A percentile compares a stretch with the other conserved stretches of the same genome.
These are phyloP conservation scores for Lasiodiplodia theobromae DNA, from an alignment of 2,329 filamentous ascomycete genomes.

Conservation along the genomic window DNA sequence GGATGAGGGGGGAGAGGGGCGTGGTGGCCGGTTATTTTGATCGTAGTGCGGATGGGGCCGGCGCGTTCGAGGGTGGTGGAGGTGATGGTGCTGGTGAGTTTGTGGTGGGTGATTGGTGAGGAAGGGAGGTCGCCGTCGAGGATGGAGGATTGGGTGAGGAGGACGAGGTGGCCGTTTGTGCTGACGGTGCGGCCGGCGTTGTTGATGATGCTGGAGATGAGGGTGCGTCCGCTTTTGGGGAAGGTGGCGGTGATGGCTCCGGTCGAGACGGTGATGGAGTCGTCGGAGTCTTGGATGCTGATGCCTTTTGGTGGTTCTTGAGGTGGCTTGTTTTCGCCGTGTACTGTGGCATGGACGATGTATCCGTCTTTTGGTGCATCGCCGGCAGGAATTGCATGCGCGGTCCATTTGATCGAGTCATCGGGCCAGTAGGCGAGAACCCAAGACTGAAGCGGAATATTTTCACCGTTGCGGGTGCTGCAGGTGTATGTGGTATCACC, in stretches of 20 bases:
- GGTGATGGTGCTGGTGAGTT: slow-evolving; percentile 14
- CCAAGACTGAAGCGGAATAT: slow-evolving; percentile 59
- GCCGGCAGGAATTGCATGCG: slow-evolving; percentile 61
- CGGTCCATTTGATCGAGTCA: slow-evolving; percentile 68
- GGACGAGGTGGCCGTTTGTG: slow-evolving; percentile 53
- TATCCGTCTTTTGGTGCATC: slow-evolving; percentile 51
- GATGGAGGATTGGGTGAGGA: slow-evolving; percentile 60
- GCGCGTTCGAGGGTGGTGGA: slow-evolving; percentile 3
- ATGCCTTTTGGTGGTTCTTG: neutral
- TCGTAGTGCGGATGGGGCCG: slow-evolving; percentile 13
- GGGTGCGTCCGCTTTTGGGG: slow-evolving; percentile 40
- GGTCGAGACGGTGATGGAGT: slow-evolving; percentile 40
- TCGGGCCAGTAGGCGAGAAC: slow-evolving; percentile 66
- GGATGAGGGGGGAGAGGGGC: too few species aligned
- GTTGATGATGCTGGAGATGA: slow-evolving; percentile 41
- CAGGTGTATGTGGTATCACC: slow-evolving; percentile 44
- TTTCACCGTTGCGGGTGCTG: slow-evolving; percentile 29
- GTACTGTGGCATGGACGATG: slow-evolving; percentile 46
- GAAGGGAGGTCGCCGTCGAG: slow-evolving; percentile 40
- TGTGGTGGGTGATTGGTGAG: neutral
- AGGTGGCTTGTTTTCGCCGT: slow-evolving; percentile 32
- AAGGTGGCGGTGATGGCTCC: slow-evolving; percentile 45
- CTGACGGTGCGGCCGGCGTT: slow-evolving; percentile 50
- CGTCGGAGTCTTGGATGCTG: slow-evolving; percentile 33
- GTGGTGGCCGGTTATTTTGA: slow-evolving; percentile 20